These are phyloP conservation scores for Beverwykella pulmonaria DNA, from an alignment of 495 filamentous ascomycete species.

Conservation along the genomic window DNA sequence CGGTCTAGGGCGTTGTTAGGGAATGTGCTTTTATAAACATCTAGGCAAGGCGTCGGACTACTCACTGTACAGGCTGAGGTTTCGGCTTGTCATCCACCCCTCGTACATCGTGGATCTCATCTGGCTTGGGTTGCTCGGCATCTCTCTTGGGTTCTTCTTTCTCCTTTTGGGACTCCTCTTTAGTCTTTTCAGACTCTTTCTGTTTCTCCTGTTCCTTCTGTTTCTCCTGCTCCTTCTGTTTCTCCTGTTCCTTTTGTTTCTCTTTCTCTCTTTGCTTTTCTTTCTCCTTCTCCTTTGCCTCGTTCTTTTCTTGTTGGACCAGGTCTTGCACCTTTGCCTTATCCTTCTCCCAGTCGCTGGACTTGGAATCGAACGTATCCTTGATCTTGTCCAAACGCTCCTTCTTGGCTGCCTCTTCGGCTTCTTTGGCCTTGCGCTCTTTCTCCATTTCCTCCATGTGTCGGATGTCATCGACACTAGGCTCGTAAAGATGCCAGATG, in stretches of 20 bases:
- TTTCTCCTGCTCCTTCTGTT: background rate
- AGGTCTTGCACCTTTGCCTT: constrained; percentile 73
- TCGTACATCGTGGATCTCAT: constrained; percentile 19
- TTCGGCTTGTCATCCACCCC: constrained; percentile 48
- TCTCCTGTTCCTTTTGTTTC: constrained; percentile 1
- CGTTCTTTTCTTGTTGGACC: constrained; percentile 62
- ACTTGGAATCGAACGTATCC: constrained; percentile 61
- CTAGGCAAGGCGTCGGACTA: background rate
- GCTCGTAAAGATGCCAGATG: constrained; percentile 99
- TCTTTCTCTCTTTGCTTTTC: constrained; percentile 15
- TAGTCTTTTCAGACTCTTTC: background rate
- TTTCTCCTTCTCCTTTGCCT: constrained; percentile 40
- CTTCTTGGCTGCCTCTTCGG: constrained; percentile 67
- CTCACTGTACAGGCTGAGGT: constrained; percentile 19
- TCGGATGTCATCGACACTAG: constrained; percentile 91
- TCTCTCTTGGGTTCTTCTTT: background rate
- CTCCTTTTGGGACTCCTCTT: constrained; percentile 1
- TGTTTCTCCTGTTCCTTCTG: constrained; percentile 10
- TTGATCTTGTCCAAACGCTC: constrained; percentile 70
- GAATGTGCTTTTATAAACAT: background rate
- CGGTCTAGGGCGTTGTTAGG: background rate
- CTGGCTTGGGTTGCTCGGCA: constrained; percentile 9
- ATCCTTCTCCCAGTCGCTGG: constrained; percentile 73
- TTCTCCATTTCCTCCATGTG: constrained; percentile 97
- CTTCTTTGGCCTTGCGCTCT: constrained; percentile 70